phyloP scores from a whole-genome alignment of 2,329 filamentous ascomycete species.

The Colletotrichum sp. region DNA sequence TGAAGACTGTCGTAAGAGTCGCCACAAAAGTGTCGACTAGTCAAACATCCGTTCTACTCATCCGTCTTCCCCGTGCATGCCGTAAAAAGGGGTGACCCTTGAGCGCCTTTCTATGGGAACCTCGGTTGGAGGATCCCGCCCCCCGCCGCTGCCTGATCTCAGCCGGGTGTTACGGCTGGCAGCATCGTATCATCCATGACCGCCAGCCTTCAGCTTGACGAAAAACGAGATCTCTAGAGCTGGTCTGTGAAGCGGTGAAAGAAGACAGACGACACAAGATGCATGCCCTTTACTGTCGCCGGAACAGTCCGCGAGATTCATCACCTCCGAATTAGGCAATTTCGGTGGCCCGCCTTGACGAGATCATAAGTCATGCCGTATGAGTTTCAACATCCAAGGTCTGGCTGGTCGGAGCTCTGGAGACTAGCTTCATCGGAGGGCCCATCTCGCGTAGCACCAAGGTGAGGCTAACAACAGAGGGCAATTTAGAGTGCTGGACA shows the following conservation, averaged over 20 bases:
- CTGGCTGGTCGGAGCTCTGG: neutral
- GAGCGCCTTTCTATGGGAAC: neutral
- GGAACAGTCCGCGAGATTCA: neutral
- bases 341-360: neutral
- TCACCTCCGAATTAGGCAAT: neutral
- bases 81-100: neutral
- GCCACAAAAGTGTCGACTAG: neutral
- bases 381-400: neutral
- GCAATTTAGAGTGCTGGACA: neutral
- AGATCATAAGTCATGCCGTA: neutral
- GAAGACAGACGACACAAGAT: neutral
- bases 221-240: neutral
- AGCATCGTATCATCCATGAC: neutral
- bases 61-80: neutral
- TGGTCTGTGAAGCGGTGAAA: neutral
- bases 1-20: neutral
- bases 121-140: neutral
- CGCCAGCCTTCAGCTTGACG: neutral
- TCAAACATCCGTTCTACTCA: neutral
- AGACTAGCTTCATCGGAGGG: neutral
- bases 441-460: neutral
- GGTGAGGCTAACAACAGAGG: neutral
- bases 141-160: neutral
- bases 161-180: neutral
- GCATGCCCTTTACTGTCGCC: neutral